phyloP scores from a whole-genome alignment of 2,329 filamentous ascomycete genomes.

The Thelonectria rubi region DNA sequence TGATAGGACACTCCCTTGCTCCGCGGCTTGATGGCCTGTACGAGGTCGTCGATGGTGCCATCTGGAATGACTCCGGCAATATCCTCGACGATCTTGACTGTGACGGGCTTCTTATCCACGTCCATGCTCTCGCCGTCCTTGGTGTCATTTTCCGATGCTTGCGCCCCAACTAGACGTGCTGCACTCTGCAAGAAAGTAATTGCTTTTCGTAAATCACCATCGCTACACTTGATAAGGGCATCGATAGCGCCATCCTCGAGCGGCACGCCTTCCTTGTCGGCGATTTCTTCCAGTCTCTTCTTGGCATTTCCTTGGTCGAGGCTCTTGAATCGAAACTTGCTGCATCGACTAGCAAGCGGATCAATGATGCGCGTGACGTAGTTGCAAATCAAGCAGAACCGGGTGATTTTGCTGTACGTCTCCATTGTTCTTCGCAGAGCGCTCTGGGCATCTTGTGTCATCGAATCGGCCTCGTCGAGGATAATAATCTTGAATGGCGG shows the following conservation, averaged over 20 bases:
- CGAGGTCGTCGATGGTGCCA: conserved; percentile 73
- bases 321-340: conserved; percentile 98
- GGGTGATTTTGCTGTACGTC: conserved; percentile 93
- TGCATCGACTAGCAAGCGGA: conserved; percentile 90
- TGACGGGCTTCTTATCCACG: conserved; percentile 69
- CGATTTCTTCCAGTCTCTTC: conserved; percentile 83
- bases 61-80: conserved; percentile 95
- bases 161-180: conserved; percentile 83
- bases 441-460: conserved; percentile 98
- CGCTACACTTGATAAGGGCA: conserved; percentile 84
- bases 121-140: conserved; percentile 71
- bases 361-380: conserved; percentile 99
- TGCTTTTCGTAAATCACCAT: conserved; percentile 94
- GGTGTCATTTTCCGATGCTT: conserved; percentile 55
- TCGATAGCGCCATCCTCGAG: conserved; percentile 84
- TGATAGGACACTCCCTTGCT: conserved; percentile 73
- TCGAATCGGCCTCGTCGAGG: conserved; percentile 96
- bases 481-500: conserved; percentile 99
- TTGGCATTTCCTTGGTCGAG: conserved; percentile 87
- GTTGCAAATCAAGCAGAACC: conserved; percentile 98
- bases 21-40: conserved; percentile 79
- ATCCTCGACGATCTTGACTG: conserved; percentile 85
- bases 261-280: conserved; percentile 76
- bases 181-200: conserved; percentile 97
- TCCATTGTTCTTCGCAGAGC: conserved; percentile 97